Evolutionary conservation across 129 eudicot species (phyloP).

Genomic region (Ambrosia trifida): DNA sequence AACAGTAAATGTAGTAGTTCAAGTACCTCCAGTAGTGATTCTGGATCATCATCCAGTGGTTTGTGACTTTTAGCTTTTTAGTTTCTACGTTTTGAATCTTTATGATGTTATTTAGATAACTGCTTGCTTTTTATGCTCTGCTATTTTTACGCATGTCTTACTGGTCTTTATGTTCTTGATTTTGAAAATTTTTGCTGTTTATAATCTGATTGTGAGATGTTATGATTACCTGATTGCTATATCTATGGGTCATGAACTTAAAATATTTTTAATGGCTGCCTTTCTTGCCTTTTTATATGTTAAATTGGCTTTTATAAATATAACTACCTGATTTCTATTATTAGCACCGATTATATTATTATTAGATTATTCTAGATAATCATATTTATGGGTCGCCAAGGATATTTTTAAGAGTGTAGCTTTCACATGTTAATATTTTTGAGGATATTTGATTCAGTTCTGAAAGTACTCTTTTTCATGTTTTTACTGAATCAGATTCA

Average conservation of each 20-base stretch:
- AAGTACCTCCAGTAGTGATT: constrained; percentile 65
- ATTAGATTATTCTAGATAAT: too few relatives aligned
- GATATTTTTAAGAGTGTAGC: background rate
- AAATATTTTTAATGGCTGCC: background rate
- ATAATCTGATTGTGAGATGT: background rate
- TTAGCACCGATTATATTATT: too few relatives aligned
- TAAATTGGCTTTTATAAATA: background rate
- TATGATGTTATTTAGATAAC: background rate
- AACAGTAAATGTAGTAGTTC: constrained; percentile 63
- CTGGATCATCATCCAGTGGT: constrained; percentile 11
- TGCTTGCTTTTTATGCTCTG: background rate
- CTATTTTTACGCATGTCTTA: too few relatives aligned
- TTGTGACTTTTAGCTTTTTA: constrained; percentile 1
- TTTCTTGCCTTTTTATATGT: background rate
- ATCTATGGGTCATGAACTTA: background rate
- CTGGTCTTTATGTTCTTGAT: background rate
- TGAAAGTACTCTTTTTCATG: background rate
- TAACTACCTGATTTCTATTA: background rate
- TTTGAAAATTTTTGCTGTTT: background rate
- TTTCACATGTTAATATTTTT: background rate
- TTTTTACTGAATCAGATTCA: constrained; percentile 56
- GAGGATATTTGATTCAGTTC: background rate
- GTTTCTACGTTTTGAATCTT: background rate
- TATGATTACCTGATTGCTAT: too few relatives aligned
- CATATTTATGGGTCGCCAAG: background rate